Base-by-base conservation (phyloP, 192 early-diverging fungal species). In the Gaertneriomyces sp. region DNA sequence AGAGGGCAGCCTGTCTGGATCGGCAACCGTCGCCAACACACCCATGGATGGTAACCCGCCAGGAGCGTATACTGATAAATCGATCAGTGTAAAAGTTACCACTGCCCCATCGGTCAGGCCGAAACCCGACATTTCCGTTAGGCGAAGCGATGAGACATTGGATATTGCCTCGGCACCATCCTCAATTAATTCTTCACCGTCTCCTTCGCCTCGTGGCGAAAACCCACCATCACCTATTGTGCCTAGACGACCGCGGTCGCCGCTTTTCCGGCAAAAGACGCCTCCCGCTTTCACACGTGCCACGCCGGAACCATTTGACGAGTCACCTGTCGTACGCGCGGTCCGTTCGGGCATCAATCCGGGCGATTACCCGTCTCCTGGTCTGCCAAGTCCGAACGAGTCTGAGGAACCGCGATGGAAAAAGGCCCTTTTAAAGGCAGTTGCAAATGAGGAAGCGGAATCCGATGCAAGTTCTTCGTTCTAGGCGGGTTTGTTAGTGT, bases 321-420 rank as follows among this genome's bases (percentile, higher is more conserved):
- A 66, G 42, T 61, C 59, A 7, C 60, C 68, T 7, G 68, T 69
- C 40, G 68, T 69, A 14, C 20, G 51, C 17, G 68, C 68, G n/a
- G 60, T 69, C 10, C 53, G n/a, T 5, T 49, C 38, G n/a, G 68
- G 68, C 7, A 51, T 69, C 1, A 44, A 63, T 6, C 60, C 68
- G 0, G 40, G 44, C 47, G 58, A 60, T 20, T 63, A 45, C 42
- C 68, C 68, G 7, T 52, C 46, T 12, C 68, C 68, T 7, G 60
- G 45, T 14, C 49, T 45, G 5, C 9, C 44, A 14, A 25, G 17
- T 14, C 14, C 17, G 3, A 42, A 40, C 10, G 42, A 44, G n/a
- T 16, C 53, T 8, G 17, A 54, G 54, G 25, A 33, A 33, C 25
- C 25, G 25, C 0, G 25, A 33, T 33, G 25, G 25, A 33, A 33